phyloP scores from a whole-genome alignment of 2,329 filamentous ascomycete species.

The Acrodontium crateriforme region DNA sequence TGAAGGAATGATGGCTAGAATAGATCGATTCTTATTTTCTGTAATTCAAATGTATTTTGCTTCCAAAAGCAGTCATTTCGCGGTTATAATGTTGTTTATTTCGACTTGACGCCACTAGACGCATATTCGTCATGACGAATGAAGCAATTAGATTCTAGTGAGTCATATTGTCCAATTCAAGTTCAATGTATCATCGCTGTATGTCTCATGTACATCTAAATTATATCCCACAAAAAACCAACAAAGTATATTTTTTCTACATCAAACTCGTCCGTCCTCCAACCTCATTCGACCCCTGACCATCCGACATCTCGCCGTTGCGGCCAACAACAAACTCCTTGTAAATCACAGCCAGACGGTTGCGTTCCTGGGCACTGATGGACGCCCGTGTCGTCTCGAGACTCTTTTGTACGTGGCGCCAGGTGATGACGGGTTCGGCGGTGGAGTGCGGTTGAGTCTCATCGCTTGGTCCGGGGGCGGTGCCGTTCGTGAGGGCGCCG shows the following conservation, averaged over 20 bases:
- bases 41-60: no score
- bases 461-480: constrained; percentile 3
- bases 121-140: no score
- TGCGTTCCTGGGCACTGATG: constrained; percentile 66
- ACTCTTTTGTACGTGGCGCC: constrained; percentile 69
- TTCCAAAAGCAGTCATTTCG: no score
- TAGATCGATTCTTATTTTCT: no score
- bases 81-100: no score
- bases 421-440: constrained; percentile 63
- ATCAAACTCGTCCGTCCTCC: constrained; percentile 88
- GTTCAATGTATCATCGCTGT: no score
- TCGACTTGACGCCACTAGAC: no score
- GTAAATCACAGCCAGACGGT: constrained; percentile 67
- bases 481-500: neutral
- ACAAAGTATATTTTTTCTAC: constrained; percentile 43
- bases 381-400: constrained; percentile 66
- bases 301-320: constrained; percentile 90
- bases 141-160: no score
- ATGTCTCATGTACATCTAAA: neutral
- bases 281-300: constrained; percentile 81
- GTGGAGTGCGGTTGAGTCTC: constrained; percentile 1
- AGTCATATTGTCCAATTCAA: no score
- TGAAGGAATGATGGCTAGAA: no score
- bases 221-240: no score
- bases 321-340: constrained; percentile 82